Base-by-base conservation (phyloP, 768 basidiomycete species). In the Paxillus ammoniavirescens region DNA sequence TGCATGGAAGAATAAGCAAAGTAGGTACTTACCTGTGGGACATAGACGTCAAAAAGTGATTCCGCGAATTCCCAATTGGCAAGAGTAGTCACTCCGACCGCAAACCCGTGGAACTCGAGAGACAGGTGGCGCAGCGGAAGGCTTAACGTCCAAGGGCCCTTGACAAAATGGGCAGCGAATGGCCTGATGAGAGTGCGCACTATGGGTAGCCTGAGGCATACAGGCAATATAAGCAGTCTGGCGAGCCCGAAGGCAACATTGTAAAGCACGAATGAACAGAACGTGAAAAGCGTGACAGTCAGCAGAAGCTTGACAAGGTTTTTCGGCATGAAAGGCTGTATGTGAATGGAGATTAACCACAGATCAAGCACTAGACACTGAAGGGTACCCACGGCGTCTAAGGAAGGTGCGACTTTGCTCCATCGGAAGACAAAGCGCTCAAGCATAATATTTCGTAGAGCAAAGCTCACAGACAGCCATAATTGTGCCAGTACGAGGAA, bases 1-100 rank as follows among this genome's bases (percentile, higher is more conserved):
- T 21, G 21, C n/a, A 35, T 10, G 54, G 30, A 26, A 26, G 12
- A 53, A 35, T 3, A 15, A 43, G 2, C 40, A 6, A 33, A 48
- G 17, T 18, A 12, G 7, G 9, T 3, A 45, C 55, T 14, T 51
- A 86, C 87, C 73, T 85, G 80, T 1, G 82, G 73, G 47, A 86
- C 74, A 36, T 77, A 77, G 8, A 73, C 67, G 18, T 87, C 84
- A 54, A 91, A 90, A 5, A 88, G 55, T 0, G 69, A 71, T 37
- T 84, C 82, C 0, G 84, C 70, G 7, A 79, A 73, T 64, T 90
- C 88, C 90, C 89, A 90, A 13, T 73, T 73, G 8, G 74, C 67
- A 3, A 82, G 59, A 2, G 82, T 89, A 7, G 74, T 73, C 31
- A 81, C 60, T 2, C 76, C 81, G 6, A 89, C 62, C 14, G 71